Evolutionary conservation across 768 basidiomycete genomes (phyloP), one percentile per base, ranked within the genome.

Genomic region (Hygrophorus pudorinus): DNA sequence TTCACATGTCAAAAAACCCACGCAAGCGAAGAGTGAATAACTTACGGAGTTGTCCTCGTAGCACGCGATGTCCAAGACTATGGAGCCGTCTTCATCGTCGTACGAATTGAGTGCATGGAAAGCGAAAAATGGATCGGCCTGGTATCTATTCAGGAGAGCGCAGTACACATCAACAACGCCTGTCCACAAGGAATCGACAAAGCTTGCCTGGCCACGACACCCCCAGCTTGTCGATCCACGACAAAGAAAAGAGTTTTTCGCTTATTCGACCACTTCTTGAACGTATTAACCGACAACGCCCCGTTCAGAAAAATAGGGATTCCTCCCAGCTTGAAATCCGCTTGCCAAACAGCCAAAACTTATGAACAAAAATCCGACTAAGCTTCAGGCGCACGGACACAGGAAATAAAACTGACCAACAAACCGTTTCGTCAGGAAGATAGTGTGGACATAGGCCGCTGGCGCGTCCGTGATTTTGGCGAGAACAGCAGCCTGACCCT

Each of bases 391-490:
- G n/a, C 63, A 69, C 10, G 65, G 41, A 41, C 62, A 66, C 9
- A 67, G 42, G 29, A 66, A n/a, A n/a, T n/a, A n/a, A n/a, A n/a
- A n/a, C n/a, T n/a, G n/a, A n/a, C n/a, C 53, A 37, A 64, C 56
- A 48, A 63, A 65, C 17, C 60, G 61, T 41, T 60, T 54, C 14
- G 67, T 68, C 49, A 68, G 51, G 5, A 59, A 42, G 11, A 65
- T 59, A 13, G 65, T 63, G 46, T 68, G 67, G 28, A 68, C 29
- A 42, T 68, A 68, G 14, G 64, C 59, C n/a, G 51, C 55, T 0
- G 64, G 64, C 0, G 67, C 67, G 38, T 67, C 66, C 3, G 50
- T 56, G 40, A 67, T 62, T 8, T 57, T 56, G 2, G 66, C 65
- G 4, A 67, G 17, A 11, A 67, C 57, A 16, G 59, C 60, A 0